A percentile compares a stretch with the other conserved stretches of the same genome.
Evolutionary conservation across 257 asterid species (phyloP).

Genomic region (Solanum arcanum): DNA sequence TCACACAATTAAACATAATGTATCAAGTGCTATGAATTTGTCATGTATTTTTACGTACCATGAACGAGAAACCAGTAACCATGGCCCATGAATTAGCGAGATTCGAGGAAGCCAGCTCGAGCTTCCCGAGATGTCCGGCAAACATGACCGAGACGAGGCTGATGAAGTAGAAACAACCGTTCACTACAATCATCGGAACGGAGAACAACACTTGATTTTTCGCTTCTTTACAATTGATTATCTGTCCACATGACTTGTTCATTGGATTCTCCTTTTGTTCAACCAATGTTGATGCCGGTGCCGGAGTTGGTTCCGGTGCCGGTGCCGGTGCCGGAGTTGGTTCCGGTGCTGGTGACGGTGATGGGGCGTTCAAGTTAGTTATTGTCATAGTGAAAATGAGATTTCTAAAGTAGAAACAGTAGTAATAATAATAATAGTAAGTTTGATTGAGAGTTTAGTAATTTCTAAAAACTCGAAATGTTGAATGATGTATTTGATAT

Average conservation of each 20-base stretch:
- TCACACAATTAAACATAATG: slow-evolving; percentile 23
- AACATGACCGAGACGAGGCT: slow-evolving; percentile 16
- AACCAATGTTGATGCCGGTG: not conserved
- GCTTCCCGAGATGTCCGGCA: slow-evolving; percentile 19
- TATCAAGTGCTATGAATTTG: slow-evolving; percentile 23
- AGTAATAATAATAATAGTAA: not conserved
- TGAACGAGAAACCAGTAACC: slow-evolving; percentile 13
- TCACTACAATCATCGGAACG: slow-evolving; percentile 11
- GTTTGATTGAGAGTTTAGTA: not conserved
- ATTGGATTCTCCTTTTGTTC: not conserved
- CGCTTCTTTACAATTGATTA: slow-evolving; percentile 1
- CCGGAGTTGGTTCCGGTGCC: not conserved
- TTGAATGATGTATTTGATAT: not conserved
- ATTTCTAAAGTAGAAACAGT: not conserved
- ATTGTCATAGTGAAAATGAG: not conserved
- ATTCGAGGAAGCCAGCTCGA: slow-evolving; percentile 14
- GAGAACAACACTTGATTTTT: slow-evolving; percentile 3
- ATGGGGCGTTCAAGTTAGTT: not conserved
- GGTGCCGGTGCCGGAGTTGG: not conserved
- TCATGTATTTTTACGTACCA: not conserved
- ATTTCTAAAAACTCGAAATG: not conserved
- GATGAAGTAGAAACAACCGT: slow-evolving; percentile 5
- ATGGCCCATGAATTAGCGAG: slow-evolving; percentile 23
- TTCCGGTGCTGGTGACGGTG: not conserved
- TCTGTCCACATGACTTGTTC: not conserved